A percentile compares a stretch with the other conserved stretches of the same genome.
phyloP scores from a whole-genome alignment of 1,284 basidiomycete genomes.

The Inonotus hispidus region DNA sequence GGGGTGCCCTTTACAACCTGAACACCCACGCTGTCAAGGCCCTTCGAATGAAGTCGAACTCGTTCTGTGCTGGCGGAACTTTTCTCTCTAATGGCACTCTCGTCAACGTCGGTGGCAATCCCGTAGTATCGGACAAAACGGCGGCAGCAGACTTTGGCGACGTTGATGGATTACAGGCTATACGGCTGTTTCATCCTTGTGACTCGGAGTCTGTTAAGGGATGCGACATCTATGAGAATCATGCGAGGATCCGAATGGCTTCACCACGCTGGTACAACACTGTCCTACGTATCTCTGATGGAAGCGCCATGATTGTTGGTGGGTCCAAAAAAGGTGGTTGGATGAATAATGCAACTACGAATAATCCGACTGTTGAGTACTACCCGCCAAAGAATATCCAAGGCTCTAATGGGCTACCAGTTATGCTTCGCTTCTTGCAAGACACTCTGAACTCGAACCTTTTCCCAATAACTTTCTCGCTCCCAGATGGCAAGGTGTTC shows the following conservation, averaged over 20 bases:
- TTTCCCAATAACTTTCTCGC: constrained; percentile 70
- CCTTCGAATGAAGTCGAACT: constrained; percentile 68
- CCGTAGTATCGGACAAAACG: constrained; percentile 57
- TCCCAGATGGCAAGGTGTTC: constrained; percentile 73
- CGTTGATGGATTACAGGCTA: constrained; percentile 64
- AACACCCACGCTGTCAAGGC: constrained; percentile 57
- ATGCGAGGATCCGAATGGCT: constrained; percentile 56
- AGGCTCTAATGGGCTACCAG: constrained; percentile 58
- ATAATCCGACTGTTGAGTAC: constrained; percentile 79
- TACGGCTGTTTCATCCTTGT: constrained; percentile 73
- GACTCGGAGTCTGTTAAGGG: constrained; percentile 38
- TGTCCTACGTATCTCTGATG: constrained; percentile 62
- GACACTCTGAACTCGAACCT: constrained; percentile 76
- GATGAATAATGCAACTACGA: constrained; percentile 72
- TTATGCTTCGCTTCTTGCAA: constrained; percentile 57
- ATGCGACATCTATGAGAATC: constrained; percentile 66
- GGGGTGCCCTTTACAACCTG: constrained; percentile 72
- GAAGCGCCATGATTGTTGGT: constrained; percentile 77
- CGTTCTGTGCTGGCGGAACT: constrained; percentile 83
- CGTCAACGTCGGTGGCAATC: constrained; percentile 74
- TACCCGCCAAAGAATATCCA: constrained; percentile 72
- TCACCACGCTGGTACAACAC: constrained; percentile 77
- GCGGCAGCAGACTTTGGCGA: constrained; percentile 71
- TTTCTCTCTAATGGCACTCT: constrained; percentile 73
- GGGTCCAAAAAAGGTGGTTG: constrained; percentile 76